Evolutionary conservation across 768 basidiomycete genomes (phyloP), one percentile per base, ranked within the genome.

Genomic region (Arthromyces matolae): DNA sequence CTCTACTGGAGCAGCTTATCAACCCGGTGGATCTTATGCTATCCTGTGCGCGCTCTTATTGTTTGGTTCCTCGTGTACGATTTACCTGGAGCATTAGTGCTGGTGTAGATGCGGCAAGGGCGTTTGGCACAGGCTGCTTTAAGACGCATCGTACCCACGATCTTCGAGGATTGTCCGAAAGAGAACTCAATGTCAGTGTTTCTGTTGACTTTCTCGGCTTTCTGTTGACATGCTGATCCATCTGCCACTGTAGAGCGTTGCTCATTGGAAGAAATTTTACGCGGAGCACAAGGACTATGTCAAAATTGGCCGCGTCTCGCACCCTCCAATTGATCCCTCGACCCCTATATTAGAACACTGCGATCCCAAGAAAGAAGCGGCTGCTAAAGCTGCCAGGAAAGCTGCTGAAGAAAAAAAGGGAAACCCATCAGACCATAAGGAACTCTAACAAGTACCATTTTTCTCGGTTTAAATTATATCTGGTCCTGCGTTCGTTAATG

Each of bases 61-160:
- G 55, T 43, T 36, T 14, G n/a, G n/a, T n/a, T n/a, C n/a, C n/a
- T n/a, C n/a, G n/a, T n/a, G n/a, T n/a, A n/a, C n/a, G n/a, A n/a
- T 59, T 45, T 52, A 52, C 36, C 36, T 40, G 47, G 48, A 47
- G n/a, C n/a, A 51, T 29, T 58, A 76, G 89, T 67, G 84, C 90
- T 53, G 93, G 94, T 10, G 67, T 77, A 43, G 93, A 97, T 65
- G 92, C 90, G n/a, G 88, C 90, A 22, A 75, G 94, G 56, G 87
- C 93, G 0, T 98, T 92, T 65, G 90, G 80, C 36, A 98, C 94
- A 2, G 93, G 93, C 8, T 98, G 94, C 64, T 96, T 97, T 73
- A 77, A 82, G 57, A 81, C 81, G 4, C 94, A 98, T 68, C 80
- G 82, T 36, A 97, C 93, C 31, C 87, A 96, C 69, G 94, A 98